A percentile compares a stretch with the other conserved stretches of the same genome.
phyloP scores from a whole-genome alignment of 164 flowering plant species.

The grape (Vitis vinifera) region ASM3070453v1 NC_081809.1:672501-673000 shows the following conservation, averaged over 20 bases:
- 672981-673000: too few species aligned
- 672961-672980: too few species aligned
- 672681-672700: constrained; percentile 29
- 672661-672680: constrained; percentile 39
- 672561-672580: constrained; percentile 33
- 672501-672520: too few species aligned
- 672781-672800: too few species aligned
- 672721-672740: constrained; percentile 33
- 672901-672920: too few species aligned
- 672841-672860: constrained; percentile 1
- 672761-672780: background rate
- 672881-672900: too few species aligned
- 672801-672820: too few species aligned
- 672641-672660: constrained; percentile 33
- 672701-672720: constrained; percentile 6
- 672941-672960: too few species aligned
- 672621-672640: constrained; percentile 28
- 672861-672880: too few species aligned
- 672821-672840: background rate
- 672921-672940: too few species aligned
- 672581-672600: constrained; percentile 48
- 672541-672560: constrained; percentile 22
- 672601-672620: constrained; percentile 23
- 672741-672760: background rate
- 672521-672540: too few species aligned